A percentile compares a stretch with the other conserved stretches of the same genome.
These are phyloP conservation scores for Geoglossum glabrum DNA, from an alignment of 495 filamentous ascomycete genomes.

Conservation along the genomic window DNA sequence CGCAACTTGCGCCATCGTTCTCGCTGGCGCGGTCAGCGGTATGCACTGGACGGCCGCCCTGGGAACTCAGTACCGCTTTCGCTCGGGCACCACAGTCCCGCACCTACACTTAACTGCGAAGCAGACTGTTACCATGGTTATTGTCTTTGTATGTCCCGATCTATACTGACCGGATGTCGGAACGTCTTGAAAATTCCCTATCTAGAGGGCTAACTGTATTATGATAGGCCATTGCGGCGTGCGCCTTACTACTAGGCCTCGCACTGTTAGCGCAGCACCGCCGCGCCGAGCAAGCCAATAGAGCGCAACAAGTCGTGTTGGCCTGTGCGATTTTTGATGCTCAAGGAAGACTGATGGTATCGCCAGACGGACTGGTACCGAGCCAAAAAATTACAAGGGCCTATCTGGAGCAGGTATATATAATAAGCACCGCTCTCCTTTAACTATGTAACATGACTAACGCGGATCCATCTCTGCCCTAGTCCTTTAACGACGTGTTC, in stretches of 20 bases:
- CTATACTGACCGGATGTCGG: neutral
- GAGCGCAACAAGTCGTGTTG: conserved; percentile 61
- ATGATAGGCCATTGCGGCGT: conserved; percentile 36
- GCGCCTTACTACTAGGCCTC: conserved; percentile 33
- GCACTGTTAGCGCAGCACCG: conserved; percentile 35
- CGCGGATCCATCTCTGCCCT: too few relatives aligned
- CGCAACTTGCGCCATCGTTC: conserved; percentile 37
- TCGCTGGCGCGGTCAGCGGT: conserved; percentile 56
- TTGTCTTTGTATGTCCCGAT: conserved; percentile 33
- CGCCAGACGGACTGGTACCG: conserved; percentile 61
- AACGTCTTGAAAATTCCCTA: too few relatives aligned
- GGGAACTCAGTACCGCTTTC: conserved; percentile 44
- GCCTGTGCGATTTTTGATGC: conserved; percentile 58
- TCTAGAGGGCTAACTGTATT: neutral
- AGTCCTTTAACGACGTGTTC: conserved; percentile 59
- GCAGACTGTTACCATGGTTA: conserved; percentile 39
- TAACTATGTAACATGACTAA: too few relatives aligned
- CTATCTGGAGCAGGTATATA: conserved; percentile 46
- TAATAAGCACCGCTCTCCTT: too few relatives aligned
- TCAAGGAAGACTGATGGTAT: conserved; percentile 58
- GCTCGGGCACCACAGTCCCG: conserved; percentile 6
- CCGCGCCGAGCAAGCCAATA: conserved; percentile 32
- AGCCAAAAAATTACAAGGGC: conserved; percentile 59
- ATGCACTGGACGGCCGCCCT: conserved; percentile 77
- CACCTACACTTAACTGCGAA: conserved; percentile 26